Conservation (phyloP, 1,139 yeast species). For the Candida pseudoviswanathii region DNA sequence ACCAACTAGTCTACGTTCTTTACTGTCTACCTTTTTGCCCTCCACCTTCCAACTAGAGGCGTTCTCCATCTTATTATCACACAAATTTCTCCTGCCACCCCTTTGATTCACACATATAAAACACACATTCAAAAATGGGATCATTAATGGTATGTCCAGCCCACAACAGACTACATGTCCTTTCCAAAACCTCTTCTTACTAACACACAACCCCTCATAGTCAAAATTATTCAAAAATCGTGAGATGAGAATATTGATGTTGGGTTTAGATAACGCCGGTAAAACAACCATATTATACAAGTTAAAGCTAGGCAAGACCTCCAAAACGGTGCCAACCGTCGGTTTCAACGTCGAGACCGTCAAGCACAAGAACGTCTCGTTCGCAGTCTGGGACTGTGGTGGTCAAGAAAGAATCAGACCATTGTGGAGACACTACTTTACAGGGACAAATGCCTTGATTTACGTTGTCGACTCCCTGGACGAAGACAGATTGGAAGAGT, state of each 20-base stretch:
- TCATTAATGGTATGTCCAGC: constrained; percentile 13
- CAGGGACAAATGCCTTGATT: constrained; percentile 92
- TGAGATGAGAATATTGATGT: constrained; percentile 77
- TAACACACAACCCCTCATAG: constrained; percentile 5
- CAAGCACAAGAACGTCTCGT: constrained; percentile 80
- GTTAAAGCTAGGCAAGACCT: constrained; percentile 71
- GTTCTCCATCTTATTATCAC: not conserved
- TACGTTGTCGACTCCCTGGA: constrained; percentile 89
- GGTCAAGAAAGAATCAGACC: constrained; percentile 92
- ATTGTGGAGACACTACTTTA: constrained; percentile 92
- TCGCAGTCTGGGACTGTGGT: constrained; percentile 97
- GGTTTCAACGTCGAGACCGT: constrained; percentile 95
- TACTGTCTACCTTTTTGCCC: not conserved
- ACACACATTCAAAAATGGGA: constrained; percentile 10
- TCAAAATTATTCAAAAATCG: constrained; percentile 63
- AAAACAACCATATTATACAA: constrained; percentile 80
- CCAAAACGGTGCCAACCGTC: constrained; percentile 88
- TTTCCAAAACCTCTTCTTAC: too few species aligned
- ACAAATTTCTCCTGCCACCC: not conserved
- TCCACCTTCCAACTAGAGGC: not conserved
- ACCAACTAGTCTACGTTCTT: not conserved
- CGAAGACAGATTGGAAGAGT: constrained; percentile 69
- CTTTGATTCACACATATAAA: not conserved
- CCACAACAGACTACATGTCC: too few species aligned
- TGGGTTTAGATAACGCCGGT: constrained; percentile 92